Conservation (phyloP, 352 stramenopile species). For the Globisporangium camurandrum region DNA sequence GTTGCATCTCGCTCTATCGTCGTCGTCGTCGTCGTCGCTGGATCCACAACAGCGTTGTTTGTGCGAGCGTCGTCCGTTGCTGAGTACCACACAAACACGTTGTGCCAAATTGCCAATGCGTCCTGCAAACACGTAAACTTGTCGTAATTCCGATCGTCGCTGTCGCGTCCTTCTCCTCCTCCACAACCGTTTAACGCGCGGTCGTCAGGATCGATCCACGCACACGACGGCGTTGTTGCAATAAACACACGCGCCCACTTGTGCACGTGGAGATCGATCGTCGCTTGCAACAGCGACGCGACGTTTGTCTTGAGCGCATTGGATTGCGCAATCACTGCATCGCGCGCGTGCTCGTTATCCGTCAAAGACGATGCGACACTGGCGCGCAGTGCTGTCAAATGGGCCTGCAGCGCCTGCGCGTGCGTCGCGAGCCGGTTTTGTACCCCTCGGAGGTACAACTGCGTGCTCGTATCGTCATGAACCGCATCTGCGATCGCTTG, state of each 20-base stretch:
- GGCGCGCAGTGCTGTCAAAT: conserved; percentile 15
- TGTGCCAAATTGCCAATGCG: conserved; percentile 66
- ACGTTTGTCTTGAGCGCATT: conserved; percentile 54
- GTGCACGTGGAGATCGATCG: conserved; percentile 64
- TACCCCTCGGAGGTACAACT: no score
- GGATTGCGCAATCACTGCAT: conserved; percentile 33
- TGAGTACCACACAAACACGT: conserved; percentile 46
- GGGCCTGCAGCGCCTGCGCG: conserved; percentile 18
- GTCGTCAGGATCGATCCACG: conserved; percentile 57
- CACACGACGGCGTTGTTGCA: conserved; percentile 33
- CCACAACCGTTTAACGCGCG: no score
- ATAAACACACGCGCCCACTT: conserved; percentile 72
- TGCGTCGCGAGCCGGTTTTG: conserved; percentile 17
- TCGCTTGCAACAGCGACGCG: conserved; percentile 39
- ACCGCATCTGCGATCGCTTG: no score
- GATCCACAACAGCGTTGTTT: no score
- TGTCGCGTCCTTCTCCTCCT: conserved; percentile 21
- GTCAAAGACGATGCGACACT: not conserved
- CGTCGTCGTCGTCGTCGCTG: not conserved
- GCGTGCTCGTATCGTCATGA: no score
- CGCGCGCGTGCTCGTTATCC: no score
- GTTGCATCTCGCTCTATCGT: not conserved
- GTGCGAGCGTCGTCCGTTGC: conserved; percentile 29
- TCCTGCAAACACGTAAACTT: conserved; percentile 81
- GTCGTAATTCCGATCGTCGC: conserved; percentile 63